Evolutionary conservation across 1,284 basidiomycete species (phyloP).

Genomic region (Psilocybe mexicana): DNA sequence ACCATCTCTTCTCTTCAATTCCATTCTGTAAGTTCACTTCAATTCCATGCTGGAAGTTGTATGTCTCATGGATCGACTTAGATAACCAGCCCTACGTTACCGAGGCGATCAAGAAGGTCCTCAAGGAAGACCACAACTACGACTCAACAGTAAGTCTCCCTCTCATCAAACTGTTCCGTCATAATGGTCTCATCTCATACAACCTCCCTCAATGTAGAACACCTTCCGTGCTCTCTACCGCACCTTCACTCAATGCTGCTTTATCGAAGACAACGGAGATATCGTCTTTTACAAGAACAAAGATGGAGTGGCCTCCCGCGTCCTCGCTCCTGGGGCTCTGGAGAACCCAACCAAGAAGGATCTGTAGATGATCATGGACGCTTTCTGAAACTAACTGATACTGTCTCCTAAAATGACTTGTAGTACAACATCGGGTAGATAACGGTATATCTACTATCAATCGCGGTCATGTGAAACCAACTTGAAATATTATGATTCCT

Average conservation of each 20-base stretch:
- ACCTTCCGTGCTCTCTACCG: slow-evolving; percentile 44
- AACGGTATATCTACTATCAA: background rate
- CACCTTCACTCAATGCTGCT: slow-evolving; percentile 58
- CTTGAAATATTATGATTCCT: no score
- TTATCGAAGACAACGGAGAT: slow-evolving; percentile 74
- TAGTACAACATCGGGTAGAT: background rate
- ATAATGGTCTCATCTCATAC: background rate
- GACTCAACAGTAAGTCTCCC: slow-evolving; percentile 43
- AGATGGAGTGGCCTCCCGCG: slow-evolving; percentile 48
- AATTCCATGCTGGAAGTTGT: slow-evolving; percentile 43
- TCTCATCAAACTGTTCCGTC: background rate
- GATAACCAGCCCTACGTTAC: slow-evolving; percentile 45
- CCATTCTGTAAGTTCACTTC: slow-evolving; percentile 47
- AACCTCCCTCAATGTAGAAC: slow-evolving; percentile 29
- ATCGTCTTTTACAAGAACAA: slow-evolving; percentile 78
- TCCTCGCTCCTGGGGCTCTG: slow-evolving; percentile 26
- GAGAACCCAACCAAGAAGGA: slow-evolving; percentile 19
- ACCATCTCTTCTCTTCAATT: slow-evolving; percentile 34
- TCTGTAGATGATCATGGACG: slow-evolving; percentile 5
- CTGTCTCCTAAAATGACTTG: background rate
- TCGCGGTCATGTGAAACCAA: background rate
- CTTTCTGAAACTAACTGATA: background rate
- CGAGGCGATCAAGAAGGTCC: slow-evolving; percentile 44
- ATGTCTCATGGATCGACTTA: slow-evolving; percentile 15
- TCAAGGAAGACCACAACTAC: slow-evolving; percentile 53